A percentile compares a stretch with the other conserved stretches of the same genome.
Evolutionary conservation across 1,139 yeast genomes (phyloP).

Genomic region (Kodamaea suecica): DNA sequence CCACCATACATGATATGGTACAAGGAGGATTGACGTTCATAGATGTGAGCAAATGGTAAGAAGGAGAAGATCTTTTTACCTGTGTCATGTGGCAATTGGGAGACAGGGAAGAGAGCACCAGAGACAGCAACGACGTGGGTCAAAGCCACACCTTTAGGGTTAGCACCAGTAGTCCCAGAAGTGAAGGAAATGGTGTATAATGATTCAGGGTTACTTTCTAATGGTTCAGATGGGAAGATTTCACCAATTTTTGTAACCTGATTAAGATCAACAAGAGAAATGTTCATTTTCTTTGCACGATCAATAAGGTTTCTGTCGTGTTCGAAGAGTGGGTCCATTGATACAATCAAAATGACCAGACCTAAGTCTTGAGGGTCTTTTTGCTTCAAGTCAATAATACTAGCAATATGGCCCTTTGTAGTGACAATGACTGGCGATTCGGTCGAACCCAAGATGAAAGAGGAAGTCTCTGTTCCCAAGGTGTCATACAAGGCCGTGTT

Average conservation of each 20-base stretch:
- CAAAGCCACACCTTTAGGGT: conserved; percentile 72
- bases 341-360: conserved; percentile 18
- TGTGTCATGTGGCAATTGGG: conserved; percentile 12
- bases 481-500: conserved; percentile 29
- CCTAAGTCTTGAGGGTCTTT: conserved; percentile 16
- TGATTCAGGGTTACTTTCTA: conserved; percentile 53
- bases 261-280: conserved; percentile 31
- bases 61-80: conserved; percentile 17
- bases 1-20: conserved; percentile 16
- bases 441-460: conserved; percentile 21
- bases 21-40: conserved; percentile 21
- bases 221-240: conserved; percentile 40
- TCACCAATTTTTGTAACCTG: conserved; percentile 58
- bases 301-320: conserved; percentile 14
- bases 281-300: conserved; percentile 10
- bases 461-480: conserved; percentile 23
- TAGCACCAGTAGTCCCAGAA: conserved; percentile 69
- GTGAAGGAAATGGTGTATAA: conserved; percentile 70
- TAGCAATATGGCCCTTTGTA: conserved; percentile 17
- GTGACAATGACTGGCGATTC: conserved; percentile 22
- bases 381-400: conserved; percentile 17
- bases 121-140: conserved; percentile 54
- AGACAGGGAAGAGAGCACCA: conserved; percentile 34
- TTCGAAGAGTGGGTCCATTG: conserved; percentile 22
- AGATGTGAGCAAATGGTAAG: conserved; percentile 28